These are phyloP conservation scores for Aegilops speltoides DNA, from an alignment of 176 grass and related monocot genomes.

Conservation along the genomic window DNA sequence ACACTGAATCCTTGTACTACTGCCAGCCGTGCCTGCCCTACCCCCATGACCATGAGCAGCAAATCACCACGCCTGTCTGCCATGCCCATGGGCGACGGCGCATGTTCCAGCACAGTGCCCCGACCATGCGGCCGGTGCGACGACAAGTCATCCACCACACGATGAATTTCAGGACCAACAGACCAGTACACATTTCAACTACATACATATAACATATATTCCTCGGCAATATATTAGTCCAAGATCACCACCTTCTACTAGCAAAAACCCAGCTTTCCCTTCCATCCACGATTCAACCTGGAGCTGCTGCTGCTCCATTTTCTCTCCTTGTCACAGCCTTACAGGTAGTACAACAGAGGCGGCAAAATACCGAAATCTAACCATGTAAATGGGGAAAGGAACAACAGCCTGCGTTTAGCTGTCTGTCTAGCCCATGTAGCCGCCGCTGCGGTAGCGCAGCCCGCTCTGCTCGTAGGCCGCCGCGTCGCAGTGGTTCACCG, in stretches of 20 bases:
- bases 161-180: background rate
- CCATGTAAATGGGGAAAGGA: background rate
- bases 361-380: constrained; percentile 27
- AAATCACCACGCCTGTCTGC: background rate
- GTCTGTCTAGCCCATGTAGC: constrained; percentile 37
- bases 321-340: background rate
- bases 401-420: background rate
- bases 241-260: constrained; percentile 27
- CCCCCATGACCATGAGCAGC: background rate
- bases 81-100: constrained; percentile 10
- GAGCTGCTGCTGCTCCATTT: background rate
- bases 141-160: background rate
- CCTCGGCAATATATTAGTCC: constrained; percentile 10
- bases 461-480: constrained; percentile 54
- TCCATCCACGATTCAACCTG: constrained; percentile 21
- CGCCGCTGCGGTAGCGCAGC: constrained; percentile 52
- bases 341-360: constrained; percentile 23
- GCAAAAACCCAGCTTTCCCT: constrained; percentile 43
- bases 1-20: background rate
- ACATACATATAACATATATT: constrained; percentile 23
- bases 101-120: constrained; percentile 20
- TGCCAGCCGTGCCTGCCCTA: background rate
- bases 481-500: constrained; percentile 52
- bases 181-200: constrained; percentile 14
- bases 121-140: background rate